A percentile compares a stretch with the other conserved stretches of the same genome.
These are phyloP conservation scores for Annulohypoxylon truncatum DNA, from an alignment of 2,329 filamentous ascomycete genomes.

Conservation along the genomic window DNA sequence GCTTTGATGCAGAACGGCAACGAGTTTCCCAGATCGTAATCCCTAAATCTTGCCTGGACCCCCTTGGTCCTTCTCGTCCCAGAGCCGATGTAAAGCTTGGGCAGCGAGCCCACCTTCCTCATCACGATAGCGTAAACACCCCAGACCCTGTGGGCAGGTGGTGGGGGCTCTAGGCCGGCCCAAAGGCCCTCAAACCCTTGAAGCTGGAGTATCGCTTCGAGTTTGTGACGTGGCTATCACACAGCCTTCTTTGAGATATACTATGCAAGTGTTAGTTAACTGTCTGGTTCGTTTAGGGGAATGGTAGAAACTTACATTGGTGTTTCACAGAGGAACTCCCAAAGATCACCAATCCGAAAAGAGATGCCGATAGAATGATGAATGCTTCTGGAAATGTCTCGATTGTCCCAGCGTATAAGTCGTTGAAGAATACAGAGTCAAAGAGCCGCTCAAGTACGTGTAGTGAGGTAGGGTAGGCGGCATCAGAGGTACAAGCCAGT, in stretches of 20 bases:
- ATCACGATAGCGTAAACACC: too few species aligned
- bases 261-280: slow-evolving; percentile 30
- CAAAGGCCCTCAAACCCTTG: too few species aligned
- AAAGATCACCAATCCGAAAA: slow-evolving; percentile 75
- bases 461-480: too few species aligned
- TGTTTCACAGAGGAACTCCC: slow-evolving; percentile 78
- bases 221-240: slow-evolving; percentile 38
- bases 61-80: too few species aligned
- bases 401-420: slow-evolving; percentile 86
- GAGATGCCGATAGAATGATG: slow-evolving; percentile 76
- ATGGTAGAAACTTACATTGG: slow-evolving; percentile 71
- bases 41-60: too few species aligned
- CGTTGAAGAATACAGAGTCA: slow-evolving; percentile 84
- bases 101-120: too few species aligned
- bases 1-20: too few species aligned
- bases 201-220: slow-evolving; percentile 20
- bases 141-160: too few species aligned
- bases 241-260: slow-evolving; percentile 46
- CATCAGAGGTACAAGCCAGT: too few species aligned
- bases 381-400: slow-evolving; percentile 81
- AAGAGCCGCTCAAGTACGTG: slow-evolving; percentile 85
- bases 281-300: neutral
- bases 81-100: too few species aligned
- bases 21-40: too few species aligned
- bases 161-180: too few species aligned